phyloP scores from a whole-genome alignment of 2,329 filamentous ascomycete genomes.

The Cylindrodendrum hubeiense region DNA sequence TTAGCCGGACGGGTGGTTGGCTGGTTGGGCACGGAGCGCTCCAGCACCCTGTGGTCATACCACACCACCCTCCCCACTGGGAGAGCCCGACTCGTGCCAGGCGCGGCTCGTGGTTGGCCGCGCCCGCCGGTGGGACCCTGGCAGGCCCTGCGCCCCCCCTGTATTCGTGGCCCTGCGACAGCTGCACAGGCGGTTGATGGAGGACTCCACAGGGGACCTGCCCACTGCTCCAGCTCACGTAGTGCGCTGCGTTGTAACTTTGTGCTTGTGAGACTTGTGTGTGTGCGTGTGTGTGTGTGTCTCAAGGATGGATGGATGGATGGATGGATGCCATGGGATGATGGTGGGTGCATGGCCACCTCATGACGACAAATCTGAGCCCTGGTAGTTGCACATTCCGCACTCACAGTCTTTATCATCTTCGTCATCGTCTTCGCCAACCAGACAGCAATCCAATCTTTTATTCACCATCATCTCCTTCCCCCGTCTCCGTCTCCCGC shows the following conservation, averaged over 20 bases:
- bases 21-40: slow-evolving; percentile 24
- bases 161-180: slow-evolving; percentile 20
- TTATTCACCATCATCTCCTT: not conserved
- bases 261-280: not conserved
- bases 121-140: not conserved
- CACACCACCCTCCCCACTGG: slow-evolving; percentile 4
- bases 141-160: slow-evolving; percentile 13
- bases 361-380: slow-evolving; percentile 11
- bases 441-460: not conserved
- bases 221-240: not conserved
- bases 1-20: slow-evolving; percentile 36
- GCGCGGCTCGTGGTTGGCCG: slow-evolving; percentile 1
- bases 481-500: not conserved
- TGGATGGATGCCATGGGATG: not conserved
- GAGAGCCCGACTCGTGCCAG: not conserved
- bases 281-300: not conserved
- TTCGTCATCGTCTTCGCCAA: slow-evolving; percentile 9
- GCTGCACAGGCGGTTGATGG: not conserved
- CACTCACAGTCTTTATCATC: not conserved
- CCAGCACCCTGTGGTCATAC: slow-evolving; percentile 16
- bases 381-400: slow-evolving; percentile 5
- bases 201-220: slow-evolving; percentile 17
- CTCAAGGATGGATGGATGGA: not conserved
- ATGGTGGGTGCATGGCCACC: slow-evolving; percentile 22
- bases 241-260: not conserved